Conservation (phyloP, 257 asterid species). For the Apocynum venetum region DNA sequence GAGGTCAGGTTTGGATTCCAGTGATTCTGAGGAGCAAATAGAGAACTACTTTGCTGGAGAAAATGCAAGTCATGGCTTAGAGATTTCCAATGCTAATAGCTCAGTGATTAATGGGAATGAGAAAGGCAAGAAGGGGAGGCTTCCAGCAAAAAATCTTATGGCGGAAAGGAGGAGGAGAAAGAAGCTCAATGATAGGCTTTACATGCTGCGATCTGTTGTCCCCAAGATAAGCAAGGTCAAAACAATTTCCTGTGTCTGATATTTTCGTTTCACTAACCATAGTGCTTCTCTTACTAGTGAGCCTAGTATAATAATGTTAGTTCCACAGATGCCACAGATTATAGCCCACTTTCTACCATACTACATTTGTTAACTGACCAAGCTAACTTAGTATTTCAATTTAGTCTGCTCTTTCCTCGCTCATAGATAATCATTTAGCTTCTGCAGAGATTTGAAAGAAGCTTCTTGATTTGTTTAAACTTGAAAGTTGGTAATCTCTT, state of each 20-base stretch:
- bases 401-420: not conserved
- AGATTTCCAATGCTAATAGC: slow-evolving; percentile 14
- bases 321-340: not conserved
- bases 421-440: not conserved
- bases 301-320: not conserved
- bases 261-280: not conserved
- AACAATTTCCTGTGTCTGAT: not conserved
- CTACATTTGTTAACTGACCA: not conserved
- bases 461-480: not conserved
- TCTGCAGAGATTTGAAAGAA: not conserved
- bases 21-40: slow-evolving; percentile 4
- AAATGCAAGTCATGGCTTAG: slow-evolving; percentile 15
- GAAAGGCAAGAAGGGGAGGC: slow-evolving; percentile 40
- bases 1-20: slow-evolving; percentile 1
- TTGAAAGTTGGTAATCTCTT: not conserved
- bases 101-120: slow-evolving; percentile 12
- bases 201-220: slow-evolving; percentile 71
- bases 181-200: slow-evolving; percentile 73
- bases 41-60: slow-evolving; percentile 10
- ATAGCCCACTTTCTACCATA: not conserved
- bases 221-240: slow-evolving; percentile 75
- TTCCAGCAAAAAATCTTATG: slow-evolving; percentile 74
- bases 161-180: slow-evolving; percentile 77
- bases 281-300: not conserved
- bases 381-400: not conserved